phyloP scores from a whole-genome alignment of 75 land plant genomes.

The Cunninghamia lanceolata region DNA sequence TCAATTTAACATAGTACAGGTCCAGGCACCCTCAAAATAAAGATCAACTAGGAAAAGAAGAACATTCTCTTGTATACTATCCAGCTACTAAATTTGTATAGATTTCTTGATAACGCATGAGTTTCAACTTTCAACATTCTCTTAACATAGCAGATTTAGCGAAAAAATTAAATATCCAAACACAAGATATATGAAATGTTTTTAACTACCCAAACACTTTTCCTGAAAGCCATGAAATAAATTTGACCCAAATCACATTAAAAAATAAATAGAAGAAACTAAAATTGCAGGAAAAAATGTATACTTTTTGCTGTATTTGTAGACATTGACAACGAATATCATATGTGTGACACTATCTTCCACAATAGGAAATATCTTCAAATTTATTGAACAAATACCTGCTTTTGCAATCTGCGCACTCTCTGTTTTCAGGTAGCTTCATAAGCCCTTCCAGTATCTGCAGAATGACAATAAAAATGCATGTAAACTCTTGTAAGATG shows the following conservation, averaged over 20 bases:
- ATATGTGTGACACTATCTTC: not conserved
- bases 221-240: not conserved
- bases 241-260: not conserved
- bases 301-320: not conserved
- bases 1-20: not conserved
- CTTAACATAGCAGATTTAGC: not conserved
- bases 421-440: slow-evolving; percentile 88
- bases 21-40: not conserved
- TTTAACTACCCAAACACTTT: not conserved
- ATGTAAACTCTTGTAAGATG: not conserved
- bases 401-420: slow-evolving; percentile 94
- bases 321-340: not conserved
- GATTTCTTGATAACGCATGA: not conserved
- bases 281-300: not conserved
- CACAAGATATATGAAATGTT: not conserved
- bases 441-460: slow-evolving; percentile 86
- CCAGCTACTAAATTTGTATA: not conserved
- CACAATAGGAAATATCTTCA: not conserved
- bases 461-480: slow-evolving; percentile 8
- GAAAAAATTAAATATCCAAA: not conserved
- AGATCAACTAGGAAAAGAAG: not conserved
- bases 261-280: not conserved
- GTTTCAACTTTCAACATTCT: not conserved
- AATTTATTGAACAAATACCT: slow-evolving; percentile 42
- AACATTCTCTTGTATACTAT: not conserved